Conservation (phyloP, 495 filamentous ascomycete genomes). For the Echria macrotheca region DNA sequence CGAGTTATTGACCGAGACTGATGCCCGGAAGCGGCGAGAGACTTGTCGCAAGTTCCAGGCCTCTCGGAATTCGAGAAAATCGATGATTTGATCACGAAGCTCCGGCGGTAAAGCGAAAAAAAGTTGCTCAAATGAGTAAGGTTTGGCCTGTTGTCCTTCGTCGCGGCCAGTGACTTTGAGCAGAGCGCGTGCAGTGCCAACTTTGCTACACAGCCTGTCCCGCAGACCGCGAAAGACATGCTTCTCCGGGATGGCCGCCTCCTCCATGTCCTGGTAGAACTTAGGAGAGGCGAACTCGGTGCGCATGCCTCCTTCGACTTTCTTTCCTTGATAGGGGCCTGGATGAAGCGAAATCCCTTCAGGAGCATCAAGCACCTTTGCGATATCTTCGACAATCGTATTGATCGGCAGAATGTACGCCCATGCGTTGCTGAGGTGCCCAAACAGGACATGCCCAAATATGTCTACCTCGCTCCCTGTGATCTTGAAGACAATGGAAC, state of each 20-base stretch:
- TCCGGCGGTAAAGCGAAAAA: conserved; percentile 14
- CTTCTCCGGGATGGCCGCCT: background rate
- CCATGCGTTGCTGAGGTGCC: background rate
- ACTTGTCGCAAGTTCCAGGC: conserved; percentile 10
- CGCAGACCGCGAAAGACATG: background rate
- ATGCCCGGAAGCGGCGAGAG: background rate
- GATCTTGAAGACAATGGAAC: background rate
- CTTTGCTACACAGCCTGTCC: background rate
- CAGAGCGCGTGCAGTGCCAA: background rate
- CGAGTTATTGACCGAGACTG: conserved; percentile 6
- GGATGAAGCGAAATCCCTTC: background rate
- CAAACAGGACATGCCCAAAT: conserved; percentile 5
- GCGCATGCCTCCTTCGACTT: background rate
- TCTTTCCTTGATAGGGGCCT: background rate
- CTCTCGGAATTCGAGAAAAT: conserved; percentile 3
- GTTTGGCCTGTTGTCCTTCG: background rate
- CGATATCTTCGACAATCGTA: background rate
- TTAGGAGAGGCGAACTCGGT: conserved; percentile 6
- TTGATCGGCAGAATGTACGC: conserved; percentile 4
- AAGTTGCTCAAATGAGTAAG: conserved; percentile 6
- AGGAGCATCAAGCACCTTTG: background rate
- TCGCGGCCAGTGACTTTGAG: background rate
- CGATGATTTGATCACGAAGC: conserved; percentile 5
- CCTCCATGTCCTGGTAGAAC: conserved; percentile 8
- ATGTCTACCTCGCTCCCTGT: background rate